A percentile compares a stretch with the other conserved stretches of the same genome.
phyloP scores from a whole-genome alignment of 495 filamentous ascomycete genomes.

The Trichoderma gamsii region DNA sequence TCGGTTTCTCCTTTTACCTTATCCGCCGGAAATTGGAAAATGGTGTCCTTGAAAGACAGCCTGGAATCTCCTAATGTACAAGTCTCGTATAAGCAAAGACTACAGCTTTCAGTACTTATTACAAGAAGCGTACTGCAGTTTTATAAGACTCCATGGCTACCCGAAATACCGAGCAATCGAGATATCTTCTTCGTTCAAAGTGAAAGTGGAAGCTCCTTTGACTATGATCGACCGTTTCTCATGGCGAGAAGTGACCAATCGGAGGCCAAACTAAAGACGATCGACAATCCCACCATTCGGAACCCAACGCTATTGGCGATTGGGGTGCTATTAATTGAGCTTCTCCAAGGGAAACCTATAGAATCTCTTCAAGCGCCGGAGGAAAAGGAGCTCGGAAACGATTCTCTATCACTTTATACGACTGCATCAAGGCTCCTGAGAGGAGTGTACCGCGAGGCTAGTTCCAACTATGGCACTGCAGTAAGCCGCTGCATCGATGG shows the following conservation, averaged over 20 bases:
- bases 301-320: conserved; percentile 17
- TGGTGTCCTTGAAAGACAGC: not conserved
- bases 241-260: not conserved
- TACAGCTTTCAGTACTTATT: conserved; percentile 18
- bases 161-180: conserved; percentile 21
- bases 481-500: conserved; percentile 21
- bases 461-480: conserved; percentile 19
- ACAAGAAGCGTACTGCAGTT: conserved; percentile 27
- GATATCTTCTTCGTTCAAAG: conserved; percentile 23
- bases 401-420: not conserved
- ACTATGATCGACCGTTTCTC: not conserved
- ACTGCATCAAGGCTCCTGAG: not conserved
- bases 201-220: not conserved
- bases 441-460: not conserved
- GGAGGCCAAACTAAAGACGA: not conserved
- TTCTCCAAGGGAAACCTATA: conserved; percentile 17
- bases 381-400: not conserved
- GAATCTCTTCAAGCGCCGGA: conserved; percentile 14
- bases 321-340: conserved; percentile 22
- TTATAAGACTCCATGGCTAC: conserved; percentile 25
- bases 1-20: not conserved
- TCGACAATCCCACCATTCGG: not conserved
- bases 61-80: not conserved
- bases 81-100: not conserved
- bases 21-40: not conserved